Evolutionary conservation across 192 early-diverging fungal genomes (phyloP).

Genomic region (Powellomyces hirtus): DNA sequence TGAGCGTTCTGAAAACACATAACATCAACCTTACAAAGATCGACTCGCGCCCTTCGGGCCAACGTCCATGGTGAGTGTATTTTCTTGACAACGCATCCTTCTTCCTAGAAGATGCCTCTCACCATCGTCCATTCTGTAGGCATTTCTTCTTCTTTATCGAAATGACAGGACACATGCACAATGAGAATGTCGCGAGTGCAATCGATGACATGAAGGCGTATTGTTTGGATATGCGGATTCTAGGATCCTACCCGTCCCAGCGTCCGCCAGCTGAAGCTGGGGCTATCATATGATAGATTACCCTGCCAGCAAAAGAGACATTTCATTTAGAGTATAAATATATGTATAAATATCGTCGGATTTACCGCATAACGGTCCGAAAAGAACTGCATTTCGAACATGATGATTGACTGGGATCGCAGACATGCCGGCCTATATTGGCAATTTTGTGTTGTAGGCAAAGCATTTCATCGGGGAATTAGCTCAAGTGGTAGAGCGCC

Average conservation of each 20-base stretch:
- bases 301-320: no score
- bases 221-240: slow-evolving; percentile 72
- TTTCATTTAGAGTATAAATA: no score
- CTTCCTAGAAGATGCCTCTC: not conserved
- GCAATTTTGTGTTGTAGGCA: no score
- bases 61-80: slow-evolving; percentile 58
- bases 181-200: slow-evolving; percentile 63
- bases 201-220: slow-evolving; percentile 65
- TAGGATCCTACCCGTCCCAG: slow-evolving; percentile 81
- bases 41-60: slow-evolving; percentile 80
- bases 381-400: no score
- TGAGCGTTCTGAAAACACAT: slow-evolving; percentile 79
- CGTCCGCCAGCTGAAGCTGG: slow-evolving; percentile 6
- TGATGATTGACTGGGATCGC: no score
- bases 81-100: not conserved
- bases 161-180: slow-evolving; percentile 75
- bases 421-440: no score
- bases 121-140: slow-evolving; percentile 28
- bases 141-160: slow-evolving; percentile 96
- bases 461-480: no score
- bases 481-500: no score
- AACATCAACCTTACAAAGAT: slow-evolving; percentile 86
- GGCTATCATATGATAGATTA: no score
- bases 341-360: no score
- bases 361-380: no score